These are phyloP conservation scores for Trichophaea hybrida DNA, from an alignment of 2,329 filamentous ascomycete species.

Conservation along the genomic window DNA sequence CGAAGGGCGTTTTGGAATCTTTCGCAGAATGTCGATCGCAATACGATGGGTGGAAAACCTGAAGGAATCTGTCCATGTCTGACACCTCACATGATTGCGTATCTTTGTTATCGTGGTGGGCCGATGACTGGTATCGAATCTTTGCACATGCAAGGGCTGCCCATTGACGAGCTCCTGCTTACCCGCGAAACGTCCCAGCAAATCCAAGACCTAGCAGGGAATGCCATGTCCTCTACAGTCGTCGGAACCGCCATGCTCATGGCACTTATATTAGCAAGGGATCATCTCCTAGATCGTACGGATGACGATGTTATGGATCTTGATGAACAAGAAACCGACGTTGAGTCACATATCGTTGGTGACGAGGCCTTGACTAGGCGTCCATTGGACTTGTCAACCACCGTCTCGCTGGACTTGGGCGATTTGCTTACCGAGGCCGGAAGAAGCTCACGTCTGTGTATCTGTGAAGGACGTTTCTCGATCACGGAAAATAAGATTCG, in stretches of 20 bases:
- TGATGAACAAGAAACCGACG: constrained; percentile 16
- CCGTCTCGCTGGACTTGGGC: constrained; percentile 13
- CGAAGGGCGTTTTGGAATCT: constrained; percentile 45
- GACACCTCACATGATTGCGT: constrained; percentile 50
- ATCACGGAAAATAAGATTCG: constrained; percentile 33
- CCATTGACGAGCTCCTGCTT: constrained; percentile 47
- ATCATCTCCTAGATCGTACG: constrained; percentile 11
- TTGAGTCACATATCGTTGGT: constrained; percentile 14
- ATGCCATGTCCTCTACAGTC: constrained; percentile 65
- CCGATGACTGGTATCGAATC: constrained; percentile 49
- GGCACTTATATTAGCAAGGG: constrained; percentile 36
- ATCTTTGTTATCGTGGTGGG: constrained; percentile 45
- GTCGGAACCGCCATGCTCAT: constrained; percentile 49
- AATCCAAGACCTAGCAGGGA: constrained; percentile 57
- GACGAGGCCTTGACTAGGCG: constrained; percentile 11
- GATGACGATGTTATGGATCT: constrained; percentile 27
- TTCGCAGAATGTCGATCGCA: constrained; percentile 58
- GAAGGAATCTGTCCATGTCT: constrained; percentile 52
- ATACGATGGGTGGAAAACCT: constrained; percentile 33
- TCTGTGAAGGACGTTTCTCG: constrained; percentile 40
- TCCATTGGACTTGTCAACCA: constrained; percentile 20
- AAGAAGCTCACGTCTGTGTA: constrained; percentile 38
- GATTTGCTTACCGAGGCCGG: constrained; percentile 22
- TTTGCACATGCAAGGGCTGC: constrained; percentile 54
- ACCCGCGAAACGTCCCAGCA: constrained; percentile 47